phyloP scores from a whole-genome alignment of 108 stramenopile genomes.

The Bacterosira constricta region DNA sequence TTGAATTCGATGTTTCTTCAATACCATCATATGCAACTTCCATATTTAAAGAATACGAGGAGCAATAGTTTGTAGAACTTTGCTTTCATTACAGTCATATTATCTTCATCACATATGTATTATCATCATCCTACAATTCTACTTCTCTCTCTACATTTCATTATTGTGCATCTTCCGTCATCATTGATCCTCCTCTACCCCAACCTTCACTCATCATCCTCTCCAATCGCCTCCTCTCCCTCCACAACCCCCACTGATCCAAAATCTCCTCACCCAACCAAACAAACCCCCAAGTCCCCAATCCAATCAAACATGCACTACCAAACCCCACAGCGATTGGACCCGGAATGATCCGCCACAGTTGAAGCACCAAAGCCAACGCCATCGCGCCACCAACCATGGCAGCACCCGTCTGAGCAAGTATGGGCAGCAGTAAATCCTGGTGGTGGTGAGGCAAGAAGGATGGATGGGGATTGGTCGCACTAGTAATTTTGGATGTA shows the following conservation, averaged over 20 bases:
- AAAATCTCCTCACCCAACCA: conserved; percentile 39
- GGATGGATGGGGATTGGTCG: conserved; percentile 2
- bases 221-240: conserved; percentile 16
- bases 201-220: conserved; percentile 19
- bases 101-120: too few species aligned
- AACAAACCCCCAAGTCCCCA: conserved; percentile 43
- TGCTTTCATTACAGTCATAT: not conserved
- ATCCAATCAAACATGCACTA: conserved; percentile 31
- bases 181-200: conserved; percentile 1
- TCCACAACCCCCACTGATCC: conserved; percentile 33
- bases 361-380: conserved; percentile 25
- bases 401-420: conserved; percentile 30
- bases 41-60: too few species aligned
- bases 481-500: conserved; percentile 15
- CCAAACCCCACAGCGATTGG: conserved; percentile 28
- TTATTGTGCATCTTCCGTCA: too few species aligned
- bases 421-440: conserved; percentile 22
- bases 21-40: not conserved
- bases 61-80: too few species aligned
- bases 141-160: too few species aligned
- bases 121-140: not conserved
- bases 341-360: conserved; percentile 15
- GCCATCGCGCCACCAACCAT: conserved; percentile 28
- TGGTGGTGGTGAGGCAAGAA: conserved; percentile 26
- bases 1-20: not conserved